Evolutionary conservation across 805 yeast species (phyloP), one percentile per base, ranked within the genome.

Genomic region (Huiozyma naganishii): DNA sequence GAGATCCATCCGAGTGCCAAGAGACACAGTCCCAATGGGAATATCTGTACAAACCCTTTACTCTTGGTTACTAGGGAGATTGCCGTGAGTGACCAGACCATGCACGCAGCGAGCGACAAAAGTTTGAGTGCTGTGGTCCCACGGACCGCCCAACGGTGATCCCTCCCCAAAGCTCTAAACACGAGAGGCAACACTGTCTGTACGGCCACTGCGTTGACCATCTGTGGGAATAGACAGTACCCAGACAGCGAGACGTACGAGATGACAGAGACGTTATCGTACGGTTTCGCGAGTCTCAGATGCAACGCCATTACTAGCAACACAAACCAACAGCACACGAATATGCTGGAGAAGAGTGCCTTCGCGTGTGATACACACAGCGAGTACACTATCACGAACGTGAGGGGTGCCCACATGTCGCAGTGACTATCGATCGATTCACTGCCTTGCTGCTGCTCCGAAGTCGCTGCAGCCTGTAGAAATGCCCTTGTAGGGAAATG

Each of bases 341-440:
- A 63, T 6, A 58, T 40, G 36, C 60, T 53, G 6, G 67, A 60
- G 45, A 63, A 63, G 7, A 54, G 46, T 1, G 61, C 48, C 29
- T 50, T 51, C 4, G 58, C 61, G 36, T 55, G 58, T 1, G 67
- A 60, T 6, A 57, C 54, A n/a, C 57, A 53, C 33, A 61, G 43
- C 6, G 66, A 52, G 41, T 58, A 63, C 4, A 51, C 39, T 2
- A 63, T 53, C 28, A 61, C 53, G 29, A 63, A 60, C 5, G 55
- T 41, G 10, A 63, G 42, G 1, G 67, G 67, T 1, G 67, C 67
- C 67, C 67, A 63, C 7, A 63, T 50, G 44, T 63, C 67, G 35
- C 59, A 53, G 45, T 51, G 50, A 5, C 47, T 45, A 3, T 52
- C 40, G 13, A 48, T 46, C 11, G 17, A 27, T 28, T 27, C 12